Conservation (phyloP, 345 rosid genomes). For the Triadica sebifera region DNA sequence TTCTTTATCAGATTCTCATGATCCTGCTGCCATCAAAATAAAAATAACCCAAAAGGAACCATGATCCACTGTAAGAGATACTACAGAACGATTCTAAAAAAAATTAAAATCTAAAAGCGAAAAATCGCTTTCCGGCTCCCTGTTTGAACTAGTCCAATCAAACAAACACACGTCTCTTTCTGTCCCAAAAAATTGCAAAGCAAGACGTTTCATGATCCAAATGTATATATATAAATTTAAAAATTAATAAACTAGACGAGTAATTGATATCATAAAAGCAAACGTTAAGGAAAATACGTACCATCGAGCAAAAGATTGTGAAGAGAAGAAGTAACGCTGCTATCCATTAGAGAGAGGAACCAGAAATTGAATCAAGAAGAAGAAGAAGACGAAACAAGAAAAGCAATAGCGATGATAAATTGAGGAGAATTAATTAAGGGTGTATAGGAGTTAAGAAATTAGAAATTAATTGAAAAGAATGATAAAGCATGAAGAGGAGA, state of each 20-base stretch:
- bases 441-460: conserved; percentile 61
- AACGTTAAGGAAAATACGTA: conserved; percentile 10
- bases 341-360: conserved; percentile 42
- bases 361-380: neutral
- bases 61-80: neutral
- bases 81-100: neutral
- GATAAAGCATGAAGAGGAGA: conserved; percentile 46
- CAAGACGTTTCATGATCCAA: neutral
- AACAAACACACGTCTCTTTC: neutral
- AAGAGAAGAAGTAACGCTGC: conserved; percentile 23
- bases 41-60: neutral
- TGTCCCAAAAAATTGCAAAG: neutral
- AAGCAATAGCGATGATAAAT: neutral
- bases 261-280: neutral
- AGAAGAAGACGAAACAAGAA: neutral
- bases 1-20: neutral
- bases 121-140: neutral
- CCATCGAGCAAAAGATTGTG: conserved; percentile 24
- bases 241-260: too few relatives aligned
- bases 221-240: neutral
- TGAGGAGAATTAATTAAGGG: conserved; percentile 24
- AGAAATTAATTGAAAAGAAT: conserved; percentile 50
- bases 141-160: neutral
- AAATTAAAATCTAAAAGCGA: neutral
- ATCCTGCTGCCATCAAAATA: neutral